Base-by-base conservation (phyloP, 106 monocot genomes). In the Apostasia ramifera region DNA sequence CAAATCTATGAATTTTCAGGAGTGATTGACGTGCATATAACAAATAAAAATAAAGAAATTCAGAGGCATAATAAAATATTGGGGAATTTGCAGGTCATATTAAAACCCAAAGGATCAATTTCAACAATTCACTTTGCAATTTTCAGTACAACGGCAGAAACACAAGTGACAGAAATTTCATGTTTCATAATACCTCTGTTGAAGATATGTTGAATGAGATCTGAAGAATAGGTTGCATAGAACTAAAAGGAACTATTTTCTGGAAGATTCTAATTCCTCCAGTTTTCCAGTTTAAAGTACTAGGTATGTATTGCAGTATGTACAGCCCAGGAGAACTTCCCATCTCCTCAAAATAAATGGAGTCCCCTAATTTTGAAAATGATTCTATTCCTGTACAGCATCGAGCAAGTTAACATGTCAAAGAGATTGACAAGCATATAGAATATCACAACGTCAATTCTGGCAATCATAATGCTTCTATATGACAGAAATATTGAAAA, bases 331-430 rank as follows among this genome's bases (percentile, higher is more conserved):
- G 82, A 59, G 63, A 62, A 57, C 66, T 76, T 54, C 83, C 86
- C 64, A 81, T 76, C 55, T 85, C 80, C 82, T 92, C 91, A 39
- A 92, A 92, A 72, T 88, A 92, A 59, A 92, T 92, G n/a, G 91
- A 92, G 69, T 92, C 88, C 66, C 91, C 91, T 42, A 92, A 69
- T 53, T 92, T 92, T 52, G 91, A 92, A 58, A 92, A 92, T 42
- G 91, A 92, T 66, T 92, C 91, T 54, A 88, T 88, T 52, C 80
- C 91, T 92, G 72, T 14, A 76, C 53, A 70, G 2, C 26, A 26
- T 26, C 26, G 26, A 26, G 26, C 26, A 26, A 26, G 26, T 26
- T 26, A 26, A 26, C 26, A 26, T 26, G 26, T 26, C 26, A 26
- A 26, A 26, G 26, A 26, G 26, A 0, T 26, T 26, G 26, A 26